phyloP scores from a whole-genome alignment of 805 yeast species.

The Lipomyces spencermartinsiae region DNA sequence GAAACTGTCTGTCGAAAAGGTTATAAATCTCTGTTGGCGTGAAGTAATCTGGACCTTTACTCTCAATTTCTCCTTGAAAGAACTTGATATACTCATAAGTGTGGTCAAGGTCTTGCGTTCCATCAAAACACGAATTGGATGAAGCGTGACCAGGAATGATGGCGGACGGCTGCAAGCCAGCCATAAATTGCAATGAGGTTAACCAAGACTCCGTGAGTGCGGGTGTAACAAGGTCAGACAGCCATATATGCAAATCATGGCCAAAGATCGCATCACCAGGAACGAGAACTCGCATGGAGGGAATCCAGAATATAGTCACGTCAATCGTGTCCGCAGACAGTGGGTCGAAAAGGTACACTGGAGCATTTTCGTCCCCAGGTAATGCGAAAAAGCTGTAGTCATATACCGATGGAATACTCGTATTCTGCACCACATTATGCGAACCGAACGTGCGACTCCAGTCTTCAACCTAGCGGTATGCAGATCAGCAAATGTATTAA shows the following conservation, averaged over 20 bases:
- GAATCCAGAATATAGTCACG: not conserved
- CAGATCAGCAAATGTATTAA: not conserved
- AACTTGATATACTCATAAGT: not conserved
- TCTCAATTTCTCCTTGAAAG: not conserved
- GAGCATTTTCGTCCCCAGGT: not conserved
- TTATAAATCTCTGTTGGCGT: not conserved
- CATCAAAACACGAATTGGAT: not conserved
- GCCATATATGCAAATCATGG: not conserved
- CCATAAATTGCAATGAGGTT: not conserved
- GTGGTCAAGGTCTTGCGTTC: not conserved
- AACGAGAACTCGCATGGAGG: not conserved
- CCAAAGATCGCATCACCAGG: not conserved
- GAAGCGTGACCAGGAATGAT: not conserved
- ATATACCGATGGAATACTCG: not conserved
- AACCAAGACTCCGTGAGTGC: constrained; percentile 1
- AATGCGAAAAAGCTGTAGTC: not conserved
- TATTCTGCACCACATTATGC: not conserved
- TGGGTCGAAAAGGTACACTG: not conserved
- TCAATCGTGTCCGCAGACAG: not conserved
- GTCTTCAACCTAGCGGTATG: not conserved
- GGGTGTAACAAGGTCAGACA: not conserved
- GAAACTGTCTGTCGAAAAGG: not conserved
- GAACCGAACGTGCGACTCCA: not conserved
- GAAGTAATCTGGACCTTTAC: not conserved
- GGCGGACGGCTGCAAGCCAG: not conserved